Base-by-base conservation (phyloP, 2,329 filamentous ascomycete genomes). In the Cladophialophora immunda region DNA sequence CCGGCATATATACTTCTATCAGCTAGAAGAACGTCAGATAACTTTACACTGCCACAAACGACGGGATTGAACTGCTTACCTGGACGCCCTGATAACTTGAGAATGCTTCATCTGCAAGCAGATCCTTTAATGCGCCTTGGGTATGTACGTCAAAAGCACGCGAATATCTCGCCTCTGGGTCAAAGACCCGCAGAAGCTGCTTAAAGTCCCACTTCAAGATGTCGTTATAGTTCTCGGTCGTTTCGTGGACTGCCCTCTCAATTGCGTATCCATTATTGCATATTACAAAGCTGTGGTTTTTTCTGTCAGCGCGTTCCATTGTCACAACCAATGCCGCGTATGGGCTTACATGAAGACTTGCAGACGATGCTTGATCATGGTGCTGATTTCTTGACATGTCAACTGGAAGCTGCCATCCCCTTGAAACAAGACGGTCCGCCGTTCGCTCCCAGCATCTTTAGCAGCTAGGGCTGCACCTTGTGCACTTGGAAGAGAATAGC, bases 251-350 rank as follows among this genome's bases (percentile, higher is more conserved):
- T 77, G 87, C 91, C 36, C 93, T 88, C 80, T 97, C 93, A 76
- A 96, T 95, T 13, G 93, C 94, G 80, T 91, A 97, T 15, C 93
- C 93, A 50, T 94, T 88, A 77, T 96, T 96, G 84, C 90, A 92
- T 71, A 96, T 90, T 68, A 94, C 84, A 77, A 96, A 94, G 69
- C n/a, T n/a, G n/a, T n/a, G n/a, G n/a, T n/a, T n/a, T n/a, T n/a
- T n/a, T n/a, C n/a, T n/a, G n/a, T n/a, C n/a, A n/a, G n/a, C n/a
- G n/a, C n/a, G n/a, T n/a, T n/a, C n/a, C n/a, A n/a, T n/a, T n/a
- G n/a, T n/a, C n/a, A n/a, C n/a, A n/a, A n/a, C n/a, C n/a, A n/a
- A n/a, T n/a, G n/a, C n/a, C n/a, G n/a, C n/a, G n/a, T n/a, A n/a
- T n/a, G n/a, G n/a, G n/a, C n/a, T n/a, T n/a, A n/a, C n/a, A 64